Base-by-base conservation (phyloP, 257 asterid genomes). In the Primulina eburnea region DNA sequence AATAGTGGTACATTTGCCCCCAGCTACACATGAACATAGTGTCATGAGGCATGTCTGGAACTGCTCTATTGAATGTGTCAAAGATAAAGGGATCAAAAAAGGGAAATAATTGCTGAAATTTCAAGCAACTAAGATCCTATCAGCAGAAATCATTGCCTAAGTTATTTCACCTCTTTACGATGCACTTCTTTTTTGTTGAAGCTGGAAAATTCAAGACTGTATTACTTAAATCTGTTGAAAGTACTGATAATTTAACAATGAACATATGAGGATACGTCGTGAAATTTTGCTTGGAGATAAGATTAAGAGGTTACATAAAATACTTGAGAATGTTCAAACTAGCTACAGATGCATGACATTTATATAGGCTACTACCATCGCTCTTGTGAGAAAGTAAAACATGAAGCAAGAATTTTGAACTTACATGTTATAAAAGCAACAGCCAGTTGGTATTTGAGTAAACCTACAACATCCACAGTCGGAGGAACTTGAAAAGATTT, bases 401-500 rank as follows among this genome's bases (percentile, higher is more conserved):
- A 40, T 66, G 21, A 40, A 47, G 21, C 52, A 12, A 2, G 34
- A 2, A 35, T 29, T 66, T 35, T 64, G 60, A 68, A 73, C 98
- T 85, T 83, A 92, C 98, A 64, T 75, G 75, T 82, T 64, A 83
- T 76, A 32, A 79, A 71, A 64, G 89, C 97, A 81, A 89, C 84
- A 77, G 92, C 95, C 78, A 93, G 69, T 75, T 93, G 97, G 78
- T 82, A 81, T 68, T 90, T 93, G 77, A 89, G 76, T 71, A 89
- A 67, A 74, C 73, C 70, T 77, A 63, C 71, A 76, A 71, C 82
- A 73, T 90, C 89, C 68, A 78, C 62, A 74, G 53, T 74, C 33
- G 75, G 78, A 76, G 96, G 92, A 74, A 93, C 78, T 62, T 63
- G 82, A 68, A 86, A 82, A 74, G 89, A 71, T 71, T 84, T 86